phyloP scores from a whole-genome alignment of 2,329 filamentous ascomycete genomes.

The Elsinoe ampelina region DNA sequence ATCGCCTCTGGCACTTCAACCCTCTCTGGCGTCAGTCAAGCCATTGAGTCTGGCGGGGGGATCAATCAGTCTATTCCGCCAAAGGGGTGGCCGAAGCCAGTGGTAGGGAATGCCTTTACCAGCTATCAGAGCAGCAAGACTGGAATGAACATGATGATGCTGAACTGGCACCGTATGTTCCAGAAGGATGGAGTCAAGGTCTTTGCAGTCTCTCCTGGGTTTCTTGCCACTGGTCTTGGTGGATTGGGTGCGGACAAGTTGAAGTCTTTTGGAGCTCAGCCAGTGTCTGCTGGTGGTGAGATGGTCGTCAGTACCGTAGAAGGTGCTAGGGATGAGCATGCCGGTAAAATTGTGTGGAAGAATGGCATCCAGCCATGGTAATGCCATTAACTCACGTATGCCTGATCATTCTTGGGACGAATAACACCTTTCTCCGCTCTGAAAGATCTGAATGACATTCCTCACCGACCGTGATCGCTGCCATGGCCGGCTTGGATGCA shows the following conservation, averaged over 20 bases:
- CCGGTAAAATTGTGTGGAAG: constrained; percentile 29
- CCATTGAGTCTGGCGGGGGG: constrained; percentile 21
- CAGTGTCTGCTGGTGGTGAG: constrained; percentile 29
- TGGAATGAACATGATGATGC: constrained; percentile 42
- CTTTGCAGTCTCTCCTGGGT: constrained; percentile 38
- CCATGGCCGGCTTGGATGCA: no score
- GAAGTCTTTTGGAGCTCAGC: constrained; percentile 30
- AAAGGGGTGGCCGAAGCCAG: constrained; percentile 41
- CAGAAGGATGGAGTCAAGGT: constrained; percentile 40
- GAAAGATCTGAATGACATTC: background rate
- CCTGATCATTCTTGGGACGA: background rate
- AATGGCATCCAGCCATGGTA: constrained; percentile 33
- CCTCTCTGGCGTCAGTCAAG: constrained; percentile 26
- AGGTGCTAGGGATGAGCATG: constrained; percentile 31
- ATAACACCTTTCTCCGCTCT: background rate
- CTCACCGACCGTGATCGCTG: no score
- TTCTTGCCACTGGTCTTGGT: constrained; percentile 37
- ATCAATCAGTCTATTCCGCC: constrained; percentile 19
- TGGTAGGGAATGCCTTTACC: constrained; percentile 20
- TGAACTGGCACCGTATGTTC: constrained; percentile 37
- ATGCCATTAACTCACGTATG: background rate
- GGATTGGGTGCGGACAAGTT: constrained; percentile 25
- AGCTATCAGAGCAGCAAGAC: constrained; percentile 37
- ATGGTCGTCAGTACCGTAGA: constrained; percentile 33
- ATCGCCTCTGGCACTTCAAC: constrained; percentile 35